Conservation (phyloP, 371 early-diverging fungal genomes). For the Quaeritorhiza haematococci region DNA sequence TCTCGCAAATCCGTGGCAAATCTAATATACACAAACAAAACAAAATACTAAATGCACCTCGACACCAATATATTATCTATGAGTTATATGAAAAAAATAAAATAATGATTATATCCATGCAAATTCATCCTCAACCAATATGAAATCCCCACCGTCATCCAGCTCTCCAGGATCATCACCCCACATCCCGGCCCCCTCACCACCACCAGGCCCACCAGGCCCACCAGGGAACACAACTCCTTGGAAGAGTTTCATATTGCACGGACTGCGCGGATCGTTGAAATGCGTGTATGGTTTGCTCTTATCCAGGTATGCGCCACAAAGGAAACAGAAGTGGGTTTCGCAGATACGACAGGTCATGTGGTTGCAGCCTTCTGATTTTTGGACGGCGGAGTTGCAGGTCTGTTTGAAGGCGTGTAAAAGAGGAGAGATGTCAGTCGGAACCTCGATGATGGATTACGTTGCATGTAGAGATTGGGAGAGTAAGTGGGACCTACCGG, state of each 20-base stretch:
- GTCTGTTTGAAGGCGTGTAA: not conserved
- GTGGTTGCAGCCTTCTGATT: slow-evolving; percentile 32
- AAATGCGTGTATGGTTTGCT: slow-evolving; percentile 32
- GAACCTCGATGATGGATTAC: not conserved
- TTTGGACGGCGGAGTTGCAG: slow-evolving; percentile 12
- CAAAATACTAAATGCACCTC: no score
- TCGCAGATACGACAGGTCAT: slow-evolving; percentile 34
- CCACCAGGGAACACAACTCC: not conserved
- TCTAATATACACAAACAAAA: no score
- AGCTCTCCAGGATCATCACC: no score
- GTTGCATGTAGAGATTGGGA: not conserved
- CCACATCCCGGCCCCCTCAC: not conserved
- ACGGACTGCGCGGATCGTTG: slow-evolving; percentile 9
- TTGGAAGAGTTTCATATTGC: slow-evolving; percentile 29
- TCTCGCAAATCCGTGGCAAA: no score
- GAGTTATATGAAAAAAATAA: no score
- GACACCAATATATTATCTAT: no score
- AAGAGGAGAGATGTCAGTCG: not conserved
- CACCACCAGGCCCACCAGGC: not conserved
- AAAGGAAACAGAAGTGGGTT: slow-evolving; percentile 42
- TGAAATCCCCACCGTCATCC: no score
- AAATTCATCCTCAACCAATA: no score
- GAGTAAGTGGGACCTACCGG: slow-evolving; percentile 27
- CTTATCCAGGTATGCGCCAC: slow-evolving; percentile 22
- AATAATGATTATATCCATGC: no score